Percentiles rank a stretch among this genome's conserved stretches.
Conservation (phyloP, 176 grass and related monocot species). For the Melocanna baccifera region DNA sequence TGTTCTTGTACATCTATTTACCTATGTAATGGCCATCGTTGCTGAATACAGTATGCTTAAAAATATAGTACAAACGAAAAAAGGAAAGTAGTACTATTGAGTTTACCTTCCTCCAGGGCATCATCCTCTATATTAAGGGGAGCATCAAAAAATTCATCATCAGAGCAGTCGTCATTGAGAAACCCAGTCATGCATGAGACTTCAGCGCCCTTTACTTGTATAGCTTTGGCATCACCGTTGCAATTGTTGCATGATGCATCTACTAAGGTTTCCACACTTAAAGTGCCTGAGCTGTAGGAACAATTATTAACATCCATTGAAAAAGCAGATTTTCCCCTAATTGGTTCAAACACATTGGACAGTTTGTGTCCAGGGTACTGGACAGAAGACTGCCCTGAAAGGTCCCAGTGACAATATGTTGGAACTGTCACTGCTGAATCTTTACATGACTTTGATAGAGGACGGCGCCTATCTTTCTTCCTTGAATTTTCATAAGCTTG, state of each 20-base stretch:
- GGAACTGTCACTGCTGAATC: slow-evolving; percentile 62
- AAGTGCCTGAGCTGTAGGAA: slow-evolving; percentile 67
- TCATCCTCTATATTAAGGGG: slow-evolving; percentile 46
- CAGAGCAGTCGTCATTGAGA: slow-evolving; percentile 54
- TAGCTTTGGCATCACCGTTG: slow-evolving; percentile 31
- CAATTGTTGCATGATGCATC: slow-evolving; percentile 44
- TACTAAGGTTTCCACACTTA: slow-evolving; percentile 54
- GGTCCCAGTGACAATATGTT: slow-evolving; percentile 66
- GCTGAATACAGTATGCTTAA: slow-evolving; percentile 7
- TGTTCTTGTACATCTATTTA: slow-evolving; percentile 10
- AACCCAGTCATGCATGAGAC: slow-evolving; percentile 35
- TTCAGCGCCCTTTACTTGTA: slow-evolving; percentile 38
- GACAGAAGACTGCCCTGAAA: slow-evolving; percentile 42
- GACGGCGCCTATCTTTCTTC: slow-evolving; percentile 64
- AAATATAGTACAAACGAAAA: slow-evolving; percentile 19
- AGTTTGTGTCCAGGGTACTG: slow-evolving; percentile 30
- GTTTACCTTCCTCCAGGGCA: slow-evolving; percentile 58
- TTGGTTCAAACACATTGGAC: slow-evolving; percentile 31
- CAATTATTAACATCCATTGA: slow-evolving; percentile 29
- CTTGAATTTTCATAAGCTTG: slow-evolving; percentile 78
- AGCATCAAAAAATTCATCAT: slow-evolving; percentile 60
- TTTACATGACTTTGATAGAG: slow-evolving; percentile 64
- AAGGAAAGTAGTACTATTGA: slow-evolving; percentile 6
- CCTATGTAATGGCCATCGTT: slow-evolving; percentile 11
- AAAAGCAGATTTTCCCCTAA: slow-evolving; percentile 29